phyloP scores from a whole-genome alignment of 2,329 filamentous ascomycete genomes.

The Trichoderma harzianum region DNA sequence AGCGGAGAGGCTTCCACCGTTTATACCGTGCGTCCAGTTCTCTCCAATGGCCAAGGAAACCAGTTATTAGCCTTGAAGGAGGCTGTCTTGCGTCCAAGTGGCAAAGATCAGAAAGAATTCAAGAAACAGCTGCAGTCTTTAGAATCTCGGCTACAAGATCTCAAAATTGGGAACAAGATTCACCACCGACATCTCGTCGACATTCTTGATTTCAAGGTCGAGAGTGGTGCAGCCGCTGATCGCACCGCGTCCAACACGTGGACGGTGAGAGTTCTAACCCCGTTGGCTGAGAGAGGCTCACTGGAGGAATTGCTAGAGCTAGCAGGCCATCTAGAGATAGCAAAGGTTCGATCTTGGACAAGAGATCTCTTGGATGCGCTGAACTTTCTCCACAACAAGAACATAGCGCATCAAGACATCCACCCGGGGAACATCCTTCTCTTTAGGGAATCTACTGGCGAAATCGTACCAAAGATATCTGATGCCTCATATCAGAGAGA shows the following conservation, averaged over 20 bases:
- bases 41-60: constrained; percentile 51
- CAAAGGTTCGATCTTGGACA: constrained; percentile 84
- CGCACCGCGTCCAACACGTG: constrained; percentile 46
- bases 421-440: constrained; percentile 78
- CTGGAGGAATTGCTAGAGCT: constrained; percentile 78
- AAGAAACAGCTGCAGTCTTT: constrained; percentile 74
- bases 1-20: constrained; percentile 64
- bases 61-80: constrained; percentile 73
- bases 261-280: constrained; percentile 72
- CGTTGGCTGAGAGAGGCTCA: constrained; percentile 77
- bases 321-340: constrained; percentile 68
- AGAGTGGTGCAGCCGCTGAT: constrained; percentile 47
- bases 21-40: constrained; percentile 69
- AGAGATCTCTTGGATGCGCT: constrained; percentile 85
- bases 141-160: constrained; percentile 70
- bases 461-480: constrained; percentile 69
- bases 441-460: constrained; percentile 64
- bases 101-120: constrained; percentile 59
- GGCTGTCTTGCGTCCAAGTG: constrained; percentile 55
- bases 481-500: constrained; percentile 70
- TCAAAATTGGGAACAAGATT: constrained; percentile 71
- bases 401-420: constrained; percentile 78
- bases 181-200: constrained; percentile 74
- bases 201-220: constrained; percentile 79
- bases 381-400: constrained; percentile 80